Evolutionary conservation across 257 asterid species (phyloP), one percentile per base, ranked within the genome.

Genomic region (Solanum gracilifrons): DNA sequence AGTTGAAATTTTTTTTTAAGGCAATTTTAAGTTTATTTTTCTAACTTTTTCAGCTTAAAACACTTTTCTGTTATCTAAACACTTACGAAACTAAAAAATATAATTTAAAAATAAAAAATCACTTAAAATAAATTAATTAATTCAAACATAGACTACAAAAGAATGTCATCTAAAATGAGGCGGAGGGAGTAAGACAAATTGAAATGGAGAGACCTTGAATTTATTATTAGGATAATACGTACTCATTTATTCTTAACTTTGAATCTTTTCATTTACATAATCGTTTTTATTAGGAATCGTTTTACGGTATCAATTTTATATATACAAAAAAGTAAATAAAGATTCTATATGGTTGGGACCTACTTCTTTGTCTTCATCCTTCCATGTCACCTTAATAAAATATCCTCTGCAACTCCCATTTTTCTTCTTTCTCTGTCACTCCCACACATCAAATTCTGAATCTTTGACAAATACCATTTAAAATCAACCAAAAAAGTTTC

Each of bases 211-310:
- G n/a, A 51, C 7, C 2, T 51, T 51, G 18, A 51, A 51, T 51
- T 51, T 51, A 3, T 6, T 7, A 0, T 5, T 51, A 2, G 0
- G 1, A 2, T 51, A 7, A 6, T 51, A 18, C 8, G 3, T 18
- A 51, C 0, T 15, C 3, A 13, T 15, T 6, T 3, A 51, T 51
- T 23, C 3, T 6, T 2, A 51, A 51, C 9, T 51, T 51, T 2
- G 1, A 51, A 0, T 51, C 10, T 51, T 5, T 18, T 20, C 0
- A 2, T 48, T 4, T 15, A 13, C 1, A 0, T 3, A 51, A 16
- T 51, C n/a, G 0, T 2, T 18, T 51, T 51, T 51, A 51, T 51
- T 18, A 51, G 10, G 23, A 12, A 43, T 4, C 2, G 5, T 4
- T 41, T 41, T 41, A 39, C 12, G 1, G 1, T 13, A 41, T 41